Base-by-base conservation (phyloP, 139 green algal genomes). In the Micractinium sp. region DNA sequence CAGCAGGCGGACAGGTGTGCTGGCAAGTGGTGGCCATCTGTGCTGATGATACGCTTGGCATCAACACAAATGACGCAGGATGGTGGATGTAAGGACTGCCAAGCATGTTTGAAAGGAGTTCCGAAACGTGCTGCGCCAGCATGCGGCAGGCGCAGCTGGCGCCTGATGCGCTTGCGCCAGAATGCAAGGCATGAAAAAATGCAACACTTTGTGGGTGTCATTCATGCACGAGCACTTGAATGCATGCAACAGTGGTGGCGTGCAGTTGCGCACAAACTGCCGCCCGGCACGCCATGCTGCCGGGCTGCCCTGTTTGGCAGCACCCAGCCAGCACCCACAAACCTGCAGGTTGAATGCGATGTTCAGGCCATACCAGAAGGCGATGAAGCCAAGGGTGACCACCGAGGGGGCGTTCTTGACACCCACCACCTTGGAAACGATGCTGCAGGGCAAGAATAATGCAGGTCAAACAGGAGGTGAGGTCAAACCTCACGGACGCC, bases 331-430 rank as follows among this genome's bases (percentile, higher is more conserved):
- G 73, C 73, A 79, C 73, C 67, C 12, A 47, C 83, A 2, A 38
- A 63, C 83, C 83, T 87, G 95, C 85, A 99, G 96, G 95, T 99
- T 99, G 96, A 99, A 99, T 36, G 93, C 95, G 56, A 99, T 95
- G 92, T 99, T 99, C 66, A 99, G 92, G 4, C 15, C 94, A 89
- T 78, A 98, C 96, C 96, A 99, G 23, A 98, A 66, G 19, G 90
- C 77, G 75, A 99, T 97, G 92, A 97, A 99, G 27, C 79, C 85
- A 0, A 95, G 66, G 0, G 96, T 99, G 27, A 98, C 96, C 22
- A 97, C 92, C 0, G 76, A 56, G 2, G 94, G 93, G 0, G 95
- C 96, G 14, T 89, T 67, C 90, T 95, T 95, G 31, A 82, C 23
- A 22, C 96, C 96, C 12, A 95, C 89, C 1, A 98, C 82, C 92